Evolutionary conservation across 1,284 basidiomycete genomes (phyloP), one percentile per base, ranked within the genome.

Genomic region (Tilletia setariae): DNA sequence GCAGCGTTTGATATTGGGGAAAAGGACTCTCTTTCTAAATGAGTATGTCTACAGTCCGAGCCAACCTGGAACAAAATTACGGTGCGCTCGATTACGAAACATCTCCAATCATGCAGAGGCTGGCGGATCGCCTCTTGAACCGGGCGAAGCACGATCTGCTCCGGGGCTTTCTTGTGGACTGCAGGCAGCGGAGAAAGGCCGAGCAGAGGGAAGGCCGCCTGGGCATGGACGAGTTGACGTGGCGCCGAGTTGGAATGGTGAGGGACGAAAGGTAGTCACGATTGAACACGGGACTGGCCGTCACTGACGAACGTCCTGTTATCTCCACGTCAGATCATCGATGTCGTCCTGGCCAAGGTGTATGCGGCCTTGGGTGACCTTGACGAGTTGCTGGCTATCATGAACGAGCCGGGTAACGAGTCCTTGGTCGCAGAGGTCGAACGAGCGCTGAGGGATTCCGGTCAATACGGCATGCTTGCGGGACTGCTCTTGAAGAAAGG

Each of bases 21-120:
- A 15, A n/a, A 23, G n/a, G 7, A 28, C 51, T 15, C 11, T 3
- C 51, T n/a, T 53, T 15, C 15, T 6, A 28, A 49, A n/a, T 19
- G 51, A 1, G 16, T 0, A 35, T 72, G 19, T 46, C 28, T 13
- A 7, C 66, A 69, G 67, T 76, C 13, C 25, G 4, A 2, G 65
- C 68, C 23, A 77, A 76, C 51, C 67, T 80, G 42, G 49, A 30
- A 0, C 43, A 71, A 25, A 80, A 78, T 61, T 80, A 81, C 49
- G 67, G 66, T 1, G 76, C 70, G 0, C 40, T 79, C 53, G 64
- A 73, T 2, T 35, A 70, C 7, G 30, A 64, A 2, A 35, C 56
- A 16, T 72, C 77, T 44, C 25, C 59, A 3, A 16, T 43, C 23
- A 21, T 72, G 9, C 30, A 42, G 49, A 32, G 65, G 19, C 67